These are phyloP conservation scores for Moniliella sp. DNA, from an alignment of 1,284 basidiomycete species.

Conservation along the genomic window DNA sequence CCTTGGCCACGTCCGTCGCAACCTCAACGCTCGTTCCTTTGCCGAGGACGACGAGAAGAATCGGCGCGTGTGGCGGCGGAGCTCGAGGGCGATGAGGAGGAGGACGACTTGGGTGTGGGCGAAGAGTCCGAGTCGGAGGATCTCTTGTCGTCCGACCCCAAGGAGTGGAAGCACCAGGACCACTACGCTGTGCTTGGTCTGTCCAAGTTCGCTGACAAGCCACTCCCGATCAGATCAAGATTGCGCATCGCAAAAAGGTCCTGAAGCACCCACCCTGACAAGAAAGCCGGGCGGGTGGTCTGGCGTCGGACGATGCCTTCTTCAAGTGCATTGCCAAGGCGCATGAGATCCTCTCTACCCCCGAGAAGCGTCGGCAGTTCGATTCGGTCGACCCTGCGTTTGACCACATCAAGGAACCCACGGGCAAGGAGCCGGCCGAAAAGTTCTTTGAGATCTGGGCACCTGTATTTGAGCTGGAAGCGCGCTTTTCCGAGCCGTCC, in stretches of 20 bases:
- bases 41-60: conserved; percentile 18
- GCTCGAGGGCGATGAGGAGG: conserved; percentile 47
- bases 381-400: conserved; percentile 79
- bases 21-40: conserved; percentile 20
- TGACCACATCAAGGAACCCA: conserved; percentile 42
- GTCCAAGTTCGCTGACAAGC: conserved; percentile 67
- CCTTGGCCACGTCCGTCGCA: conserved; percentile 22
- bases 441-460: conserved; percentile 47
- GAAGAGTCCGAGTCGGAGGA: conserved; percentile 65
- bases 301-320: conserved; percentile 81
- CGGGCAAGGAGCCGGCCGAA: conserved; percentile 37
- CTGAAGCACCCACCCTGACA: conserved; percentile 98
- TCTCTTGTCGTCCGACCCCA: conserved; percentile 62
- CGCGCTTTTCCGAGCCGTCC: conserved; percentile 56
- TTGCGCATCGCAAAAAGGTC: conserved; percentile 96
- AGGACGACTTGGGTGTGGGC: conserved; percentile 54
- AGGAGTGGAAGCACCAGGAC: conserved; percentile 99
- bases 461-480: conserved; percentile 71
- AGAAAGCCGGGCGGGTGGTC: conserved; percentile 55
- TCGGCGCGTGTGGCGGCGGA: conserved; percentile 7
- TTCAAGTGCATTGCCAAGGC: conserved; percentile 99
- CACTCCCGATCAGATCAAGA: conserved; percentile 74
- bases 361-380: conserved; percentile 76
- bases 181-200: conserved; percentile 89
- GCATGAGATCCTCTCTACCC: conserved; percentile 66